Conservation (phyloP, 306 rosid genomes). For the Pyrus communis region DNA sequence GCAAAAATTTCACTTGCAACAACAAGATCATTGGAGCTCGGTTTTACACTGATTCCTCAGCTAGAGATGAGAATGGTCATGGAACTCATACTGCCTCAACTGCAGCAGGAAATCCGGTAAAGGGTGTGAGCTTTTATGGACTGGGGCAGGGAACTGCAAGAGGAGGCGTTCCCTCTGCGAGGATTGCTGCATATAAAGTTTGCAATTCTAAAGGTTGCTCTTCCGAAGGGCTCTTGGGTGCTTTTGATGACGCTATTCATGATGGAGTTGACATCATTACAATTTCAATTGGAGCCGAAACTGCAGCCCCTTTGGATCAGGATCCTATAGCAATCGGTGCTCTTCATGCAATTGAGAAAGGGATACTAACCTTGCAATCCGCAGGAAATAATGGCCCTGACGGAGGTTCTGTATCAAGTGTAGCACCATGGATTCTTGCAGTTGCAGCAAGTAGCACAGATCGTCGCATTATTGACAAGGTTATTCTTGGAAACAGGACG, state of each 20-base stretch:
- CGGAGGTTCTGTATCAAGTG: neutral
- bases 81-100: slow-evolving; percentile 7
- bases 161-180: neutral
- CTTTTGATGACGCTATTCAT: neutral
- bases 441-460: neutral
- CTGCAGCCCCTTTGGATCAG: neutral
- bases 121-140: neutral
- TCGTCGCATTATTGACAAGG: neutral
- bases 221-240: neutral
- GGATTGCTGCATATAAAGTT: neutral
- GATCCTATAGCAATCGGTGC: neutral
- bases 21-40: slow-evolving; percentile 12
- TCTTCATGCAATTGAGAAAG: neutral
- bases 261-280: slow-evolving; percentile 1
- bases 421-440: neutral
- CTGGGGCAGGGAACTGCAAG: neutral
- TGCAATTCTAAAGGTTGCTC: neutral
- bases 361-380: neutral
- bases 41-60: neutral
- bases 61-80: neutral
- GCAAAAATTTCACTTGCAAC: slow-evolving; percentile 31
- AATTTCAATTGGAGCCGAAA: neutral
- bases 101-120: neutral
- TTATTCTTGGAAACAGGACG: neutral
- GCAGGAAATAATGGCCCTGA: neutral